Base-by-base conservation (phyloP, 768 basidiomycete genomes). In the Pleurotus djamor region DNA sequence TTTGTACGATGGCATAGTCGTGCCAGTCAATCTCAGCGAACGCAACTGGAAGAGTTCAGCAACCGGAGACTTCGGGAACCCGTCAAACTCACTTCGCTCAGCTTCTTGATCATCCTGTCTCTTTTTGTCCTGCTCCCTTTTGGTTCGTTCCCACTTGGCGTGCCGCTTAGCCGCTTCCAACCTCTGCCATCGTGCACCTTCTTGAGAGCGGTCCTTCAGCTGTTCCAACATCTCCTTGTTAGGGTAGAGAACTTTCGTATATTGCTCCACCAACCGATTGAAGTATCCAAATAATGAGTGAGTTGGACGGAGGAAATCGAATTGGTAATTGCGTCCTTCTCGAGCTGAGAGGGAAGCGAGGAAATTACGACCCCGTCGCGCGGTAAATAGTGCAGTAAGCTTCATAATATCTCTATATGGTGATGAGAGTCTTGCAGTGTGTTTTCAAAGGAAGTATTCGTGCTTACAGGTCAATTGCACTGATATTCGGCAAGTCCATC, bases 21-120 rank as follows among this genome's bases (percentile, higher is more conserved):
- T 99, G 94, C 97, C 97, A 99, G 69, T 99, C 97, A 65, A 99
- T 98, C 69, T 96, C 93, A 47, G 94, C 93, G 68, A 97, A 96
- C 4, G 96, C 96, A 73, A 87, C 92, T 90, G 61, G 5, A 55
- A 59, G 43, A 52, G 45, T 57, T 66, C 17, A 63, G 44, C 28
- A 13, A 37, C 37, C 52, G 37, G n/a, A 14, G 49, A 45, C 36
- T 12, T 44, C 21, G 21, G 17, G 52, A 38, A 34, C 63, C 65
- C 57, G 36, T 51, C 28, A 34, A 57, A 82, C 92, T 66, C 69
- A 86, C 93, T 82, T 75, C 87, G 81, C 68, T 97, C 94, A 58
- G 94, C 94, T 66, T 96, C 96, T 66, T 91, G 87, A 64, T 98
- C 93, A 67, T 97, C 94, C 64, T 92, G 83, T 41, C 89, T 83